Evolutionary conservation across 2,329 filamentous ascomycete species (phyloP).

Genomic region (Dryadomyces sulphureus): DNA sequence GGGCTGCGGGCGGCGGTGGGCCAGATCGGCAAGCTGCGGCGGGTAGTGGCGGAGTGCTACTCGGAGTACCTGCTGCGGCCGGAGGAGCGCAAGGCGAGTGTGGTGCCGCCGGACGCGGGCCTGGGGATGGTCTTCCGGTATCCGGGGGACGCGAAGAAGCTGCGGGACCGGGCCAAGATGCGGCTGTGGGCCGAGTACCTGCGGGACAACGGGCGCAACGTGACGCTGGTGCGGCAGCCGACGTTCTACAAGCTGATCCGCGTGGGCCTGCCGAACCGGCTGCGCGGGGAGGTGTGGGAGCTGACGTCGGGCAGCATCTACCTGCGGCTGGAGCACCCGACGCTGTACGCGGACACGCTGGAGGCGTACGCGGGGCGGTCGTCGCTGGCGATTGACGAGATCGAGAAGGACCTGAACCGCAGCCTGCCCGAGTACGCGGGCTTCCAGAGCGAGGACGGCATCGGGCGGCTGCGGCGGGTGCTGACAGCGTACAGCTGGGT

Average conservation of each 20-base stretch:
- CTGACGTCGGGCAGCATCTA: slow-evolving; percentile 84
- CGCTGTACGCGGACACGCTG: slow-evolving; percentile 70
- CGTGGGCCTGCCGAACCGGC: slow-evolving; percentile 82
- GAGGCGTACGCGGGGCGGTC: slow-evolving; percentile 70
- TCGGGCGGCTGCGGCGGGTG: slow-evolving; percentile 74
- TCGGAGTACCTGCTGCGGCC: slow-evolving; percentile 66
- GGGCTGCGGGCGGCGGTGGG: slow-evolving; percentile 76
- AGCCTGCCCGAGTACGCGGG: slow-evolving; percentile 95
- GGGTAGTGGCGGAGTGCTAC: slow-evolving; percentile 73
- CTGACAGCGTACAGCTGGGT: slow-evolving; percentile 97
- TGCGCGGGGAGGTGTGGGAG: slow-evolving; percentile 94
- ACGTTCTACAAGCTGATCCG: slow-evolving; percentile 97
- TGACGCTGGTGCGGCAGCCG: slow-evolving; percentile 82
- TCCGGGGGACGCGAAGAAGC: slow-evolving; percentile 84
- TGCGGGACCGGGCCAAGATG: slow-evolving; percentile 94
- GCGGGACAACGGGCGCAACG: slow-evolving; percentile 85
- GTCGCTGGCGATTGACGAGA: slow-evolving; percentile 94
- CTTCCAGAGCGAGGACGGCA: slow-evolving; percentile 92
- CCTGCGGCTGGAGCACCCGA: slow-evolving; percentile 72
- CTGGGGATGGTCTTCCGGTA: slow-evolving; percentile 88
- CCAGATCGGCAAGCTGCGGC: slow-evolving; percentile 71
- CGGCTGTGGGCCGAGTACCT: slow-evolving; percentile 94
- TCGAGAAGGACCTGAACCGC: slow-evolving; percentile 94
- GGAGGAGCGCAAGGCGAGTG: slow-evolving; percentile 46
- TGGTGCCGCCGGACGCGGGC: slow-evolving; percentile 66